Base-by-base conservation (phyloP, 495 filamentous ascomycete genomes). In the Pseudevernia furfuracea region DNA sequence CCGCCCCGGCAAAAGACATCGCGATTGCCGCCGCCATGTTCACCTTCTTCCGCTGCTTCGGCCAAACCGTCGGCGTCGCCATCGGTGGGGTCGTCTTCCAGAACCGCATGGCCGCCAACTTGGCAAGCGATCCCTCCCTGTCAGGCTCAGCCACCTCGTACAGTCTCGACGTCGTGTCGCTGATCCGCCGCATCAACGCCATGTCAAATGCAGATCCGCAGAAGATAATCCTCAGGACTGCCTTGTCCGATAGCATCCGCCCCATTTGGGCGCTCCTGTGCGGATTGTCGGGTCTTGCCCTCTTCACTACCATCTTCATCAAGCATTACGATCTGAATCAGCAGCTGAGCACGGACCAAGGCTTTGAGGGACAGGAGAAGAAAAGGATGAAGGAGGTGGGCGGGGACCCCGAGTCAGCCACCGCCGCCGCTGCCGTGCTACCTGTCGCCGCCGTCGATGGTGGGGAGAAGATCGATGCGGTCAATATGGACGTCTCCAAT, bases 61-160 rank as follows among this genome's bases (percentile, higher is more conserved):
- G 82, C 55, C 82, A 84, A 73, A 75, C 78, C 9, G 56, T 86
- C 23, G 84, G 84, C 25, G 81, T 86, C 21, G 83, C 82, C 1
- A 75, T 86, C 65, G 74, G 78, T 14, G 80, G 78, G 3, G 75
- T 78, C 25, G 70, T 79, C 28, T 88, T 87, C 71, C 82, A 86
- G 70, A 86, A 85, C 57, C 76, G 74, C 80, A 82, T 78, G 4
- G 64, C 66, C 1, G 21, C 67, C 15, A 66, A 71, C 55, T 59
- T 76, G 34, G 56, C 68, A n/a, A 64, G 61, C 5, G 70, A 68
- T 52, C 69, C 75, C 8, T 67, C 68, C 19, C 61, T 77, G 17
- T 71, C 73, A 4, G 63, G 65, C 30, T 66, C 61, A 44, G 74
- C 74, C 17, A 64, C 46, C 11, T 68, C 71, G 11, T 81, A 81